phyloP scores from a whole-genome alignment of 164 flowering plant species.

The Aristolochia californica region DNA sequence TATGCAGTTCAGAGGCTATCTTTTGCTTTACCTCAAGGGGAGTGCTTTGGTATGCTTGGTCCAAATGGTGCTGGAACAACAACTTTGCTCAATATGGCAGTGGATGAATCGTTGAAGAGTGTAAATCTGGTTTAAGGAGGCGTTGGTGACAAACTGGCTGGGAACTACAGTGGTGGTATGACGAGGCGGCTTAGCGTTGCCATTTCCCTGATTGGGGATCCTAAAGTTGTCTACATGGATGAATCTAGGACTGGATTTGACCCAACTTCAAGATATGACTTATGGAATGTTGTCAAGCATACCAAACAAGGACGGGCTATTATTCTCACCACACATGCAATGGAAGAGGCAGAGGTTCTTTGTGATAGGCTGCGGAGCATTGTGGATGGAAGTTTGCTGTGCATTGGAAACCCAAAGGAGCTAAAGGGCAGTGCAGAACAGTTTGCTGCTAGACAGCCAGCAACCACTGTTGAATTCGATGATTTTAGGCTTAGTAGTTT shows the following conservation, averaged over 20 bases:
- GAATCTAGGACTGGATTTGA: constrained; percentile 96
- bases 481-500: too few relatives aligned
- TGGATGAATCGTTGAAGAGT: constrained; percentile 82
- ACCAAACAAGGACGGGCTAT: constrained; percentile 86
- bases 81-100: too few relatives aligned
- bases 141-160: constrained; percentile 78
- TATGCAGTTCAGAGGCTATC: too few relatives aligned
- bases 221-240: constrained; percentile 97
- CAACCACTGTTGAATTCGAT: too few relatives aligned
- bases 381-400: constrained; percentile 81
- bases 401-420: constrained; percentile 95
- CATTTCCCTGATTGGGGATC: constrained; percentile 89
- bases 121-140: constrained; percentile 83
- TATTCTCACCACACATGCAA: constrained; percentile 94
- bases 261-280: constrained; percentile 84
- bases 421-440: too few relatives aligned
- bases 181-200: constrained; percentile 98
- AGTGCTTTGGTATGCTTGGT: too few relatives aligned
- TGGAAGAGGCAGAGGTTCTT: constrained; percentile 95
- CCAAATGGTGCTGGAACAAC: too few relatives aligned
- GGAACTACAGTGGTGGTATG: constrained; percentile 97
- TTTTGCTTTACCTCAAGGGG: too few relatives aligned
- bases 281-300: constrained; percentile 86
- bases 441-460: too few relatives aligned
- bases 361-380: constrained; percentile 88